Base-by-base conservation (phyloP, 2,329 filamentous ascomycete genomes). In the Pseudogymnoascus sp. region DNA sequence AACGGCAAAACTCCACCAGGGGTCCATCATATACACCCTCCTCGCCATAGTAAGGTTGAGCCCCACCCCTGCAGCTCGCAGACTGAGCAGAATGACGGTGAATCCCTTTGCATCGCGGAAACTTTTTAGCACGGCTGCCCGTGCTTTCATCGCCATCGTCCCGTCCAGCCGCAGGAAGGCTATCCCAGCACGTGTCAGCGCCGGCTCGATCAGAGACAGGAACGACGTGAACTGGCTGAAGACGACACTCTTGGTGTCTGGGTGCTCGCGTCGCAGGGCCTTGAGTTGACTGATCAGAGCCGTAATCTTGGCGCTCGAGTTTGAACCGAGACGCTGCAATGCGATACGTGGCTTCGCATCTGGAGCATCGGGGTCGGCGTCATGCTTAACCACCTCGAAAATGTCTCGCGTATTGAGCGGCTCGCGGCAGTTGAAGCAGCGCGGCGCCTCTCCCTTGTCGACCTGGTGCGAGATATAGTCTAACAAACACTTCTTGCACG, bases 181-280 rank as follows among this genome's bases (percentile, higher is more conserved):
- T 69, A 99, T 89, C 38, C 88, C 86, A 12, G 86, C 84, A 41
- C 84, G 82, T 1, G 77, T 72, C 3, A 99, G 82, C 0, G 91
- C 90, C 0, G 91, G 89, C 66, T 91, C 88, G 65, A 99, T 95
- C 11, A 99, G 84, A 65, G 91, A 87, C 67, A 99, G 83, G 73
- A 97, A 99, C 0, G 92, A 95, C 0, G 94, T 99, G 73, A 99
- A 99, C 74, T 99, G 94, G 61, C 89, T 94, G 75, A 99, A 99
- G 33, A 99, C 87, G 20, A 97, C 92, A 0, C 89, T 91, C 75
- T 97, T 97, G 57, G 87, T 88, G 4, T 74, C 78, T 0, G 86
- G 82, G n/a, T 88, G 78, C 58, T 84, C 80, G 61, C 78, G 81
- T 8, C 88, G 85, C 6, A 95, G 75, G 1, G 78, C 76, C 41